These are phyloP conservation scores for Thalassiosira delicatula DNA, from an alignment of 352 stramenopile genomes.

Conservation along the genomic window DNA sequence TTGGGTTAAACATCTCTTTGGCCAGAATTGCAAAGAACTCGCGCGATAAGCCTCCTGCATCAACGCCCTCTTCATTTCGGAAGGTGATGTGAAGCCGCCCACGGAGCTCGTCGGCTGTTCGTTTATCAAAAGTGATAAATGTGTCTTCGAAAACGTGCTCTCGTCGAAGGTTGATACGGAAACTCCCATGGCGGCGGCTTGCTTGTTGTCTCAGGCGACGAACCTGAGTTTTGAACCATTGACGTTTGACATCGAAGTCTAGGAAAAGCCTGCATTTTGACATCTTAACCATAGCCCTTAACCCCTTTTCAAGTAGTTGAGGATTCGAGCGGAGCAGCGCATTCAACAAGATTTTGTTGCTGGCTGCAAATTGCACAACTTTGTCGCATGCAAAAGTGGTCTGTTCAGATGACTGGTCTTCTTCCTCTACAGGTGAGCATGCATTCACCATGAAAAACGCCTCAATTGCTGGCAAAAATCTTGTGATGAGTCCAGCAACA, in stretches of 20 bases:
- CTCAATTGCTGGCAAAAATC: conserved; percentile 97
- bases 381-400: conserved; percentile 15
- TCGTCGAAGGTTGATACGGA: conserved; percentile 90
- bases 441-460: conserved; percentile 98
- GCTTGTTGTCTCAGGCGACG: conserved; percentile 86
- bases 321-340: conserved; percentile 96
- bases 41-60: conserved; percentile 96
- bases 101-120: conserved; percentile 95
- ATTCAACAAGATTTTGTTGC: conserved; percentile 96
- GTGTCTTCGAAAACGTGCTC: conserved; percentile 99
- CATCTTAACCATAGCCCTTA: conserved; percentile 95
- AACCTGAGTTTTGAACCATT: conserved; percentile 95
- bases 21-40: conserved; percentile 99
- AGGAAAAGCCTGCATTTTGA: conserved; percentile 93
- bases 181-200: conserved; percentile 87
- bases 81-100: conserved; percentile 98
- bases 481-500: conserved; percentile 90
- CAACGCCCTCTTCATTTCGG: conserved; percentile 96
- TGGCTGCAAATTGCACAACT: conserved; percentile 91
- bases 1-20: conserved; percentile 99
- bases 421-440: conserved; percentile 74
- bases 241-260: conserved; percentile 99
- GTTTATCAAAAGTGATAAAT: conserved; percentile 96
- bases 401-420: background rate
- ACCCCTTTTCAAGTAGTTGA: conserved; percentile 93